A percentile compares a stretch with the other conserved stretches of the same genome.
phyloP scores from a whole-genome alignment of 805 yeast genomes.

The Ogataea angusta region DNA sequence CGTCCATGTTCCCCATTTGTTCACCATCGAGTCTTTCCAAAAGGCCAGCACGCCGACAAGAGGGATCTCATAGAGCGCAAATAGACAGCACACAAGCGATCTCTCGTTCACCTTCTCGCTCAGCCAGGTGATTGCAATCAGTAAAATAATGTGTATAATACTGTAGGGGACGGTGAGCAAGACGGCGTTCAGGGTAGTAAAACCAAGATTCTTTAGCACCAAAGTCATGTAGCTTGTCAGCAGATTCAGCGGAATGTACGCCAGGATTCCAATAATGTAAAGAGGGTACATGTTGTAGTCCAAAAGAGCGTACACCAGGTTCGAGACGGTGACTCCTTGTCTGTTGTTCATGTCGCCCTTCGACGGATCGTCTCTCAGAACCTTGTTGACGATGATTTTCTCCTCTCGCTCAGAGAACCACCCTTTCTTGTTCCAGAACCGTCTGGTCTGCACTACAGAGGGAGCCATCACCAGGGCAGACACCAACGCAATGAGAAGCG shows the following conservation, averaged over 20 bases:
- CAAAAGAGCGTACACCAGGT: slow-evolving; percentile 35
- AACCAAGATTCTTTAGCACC: slow-evolving; percentile 45
- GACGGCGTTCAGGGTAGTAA: slow-evolving; percentile 32
- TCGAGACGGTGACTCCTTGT: slow-evolving; percentile 40
- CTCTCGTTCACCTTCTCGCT: slow-evolving; percentile 36
- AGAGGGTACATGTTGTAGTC: slow-evolving; percentile 54
- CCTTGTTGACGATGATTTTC: slow-evolving; percentile 50
- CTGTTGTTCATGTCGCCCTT: slow-evolving; percentile 60
- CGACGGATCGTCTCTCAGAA: slow-evolving; percentile 58
- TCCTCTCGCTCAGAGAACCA: slow-evolving; percentile 49
- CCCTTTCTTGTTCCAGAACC: slow-evolving; percentile 9
- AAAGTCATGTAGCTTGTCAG: slow-evolving; percentile 42
- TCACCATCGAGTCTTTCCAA: slow-evolving; percentile 10
- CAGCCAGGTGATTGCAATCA: slow-evolving; percentile 21
- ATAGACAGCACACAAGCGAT: slow-evolving; percentile 42
- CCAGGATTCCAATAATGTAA: slow-evolving; percentile 40
- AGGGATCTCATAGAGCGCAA: slow-evolving; percentile 13
- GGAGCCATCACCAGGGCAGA: slow-evolving; percentile 18
- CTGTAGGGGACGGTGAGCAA: slow-evolving; percentile 24
- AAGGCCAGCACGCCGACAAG: slow-evolving; percentile 14
- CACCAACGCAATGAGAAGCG: slow-evolving; percentile 33
- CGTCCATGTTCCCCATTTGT: slow-evolving; percentile 18
- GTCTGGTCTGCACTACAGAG: slow-evolving; percentile 39
- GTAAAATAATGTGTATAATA: slow-evolving; percentile 7
- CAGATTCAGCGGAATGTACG: slow-evolving; percentile 35